Conservation (phyloP, 768 basidiomycete species). For the Trametes gibbosa region DNA sequence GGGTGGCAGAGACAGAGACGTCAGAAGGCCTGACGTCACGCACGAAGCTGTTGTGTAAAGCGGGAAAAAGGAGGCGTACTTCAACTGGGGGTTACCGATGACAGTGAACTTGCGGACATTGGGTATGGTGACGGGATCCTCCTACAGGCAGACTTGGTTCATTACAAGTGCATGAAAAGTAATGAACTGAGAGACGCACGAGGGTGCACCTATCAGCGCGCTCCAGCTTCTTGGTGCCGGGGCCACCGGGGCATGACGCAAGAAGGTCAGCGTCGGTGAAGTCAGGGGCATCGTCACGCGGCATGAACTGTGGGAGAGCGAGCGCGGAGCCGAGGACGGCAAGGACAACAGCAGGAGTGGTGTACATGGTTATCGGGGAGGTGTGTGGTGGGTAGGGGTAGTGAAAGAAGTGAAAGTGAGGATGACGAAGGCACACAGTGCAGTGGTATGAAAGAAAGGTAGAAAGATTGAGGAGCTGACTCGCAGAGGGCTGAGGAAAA, state of each 20-base stretch:
- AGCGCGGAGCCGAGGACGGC: neutral
- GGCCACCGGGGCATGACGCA: constrained; percentile 3
- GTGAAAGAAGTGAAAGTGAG: neutral
- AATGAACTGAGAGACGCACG: neutral
- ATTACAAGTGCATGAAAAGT: no score
- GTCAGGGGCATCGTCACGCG: neutral
- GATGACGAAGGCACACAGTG: neutral
- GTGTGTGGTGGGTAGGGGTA: neutral
- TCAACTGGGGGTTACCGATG: constrained; percentile 3
- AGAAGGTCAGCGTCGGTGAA: neutral
- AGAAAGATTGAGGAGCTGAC: neutral
- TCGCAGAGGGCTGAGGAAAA: neutral
- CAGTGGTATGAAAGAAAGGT: neutral
- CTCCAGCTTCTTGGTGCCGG: neutral
- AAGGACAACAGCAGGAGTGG: neutral
- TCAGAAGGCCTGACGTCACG: no score
- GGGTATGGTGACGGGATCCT: neutral
- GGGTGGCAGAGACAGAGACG: neutral
- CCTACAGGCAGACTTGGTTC: neutral
- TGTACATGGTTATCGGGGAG: neutral
- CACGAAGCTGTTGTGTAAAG: neutral
- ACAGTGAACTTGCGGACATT: neutral
- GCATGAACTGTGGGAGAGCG: neutral
- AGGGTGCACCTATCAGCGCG: constrained; percentile 6
- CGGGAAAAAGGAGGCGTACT: neutral